These are phyloP conservation scores for Monilinia vaccinii-corymbosi DNA, from an alignment of 2,329 filamentous ascomycete species.

Conservation along the genomic window DNA sequence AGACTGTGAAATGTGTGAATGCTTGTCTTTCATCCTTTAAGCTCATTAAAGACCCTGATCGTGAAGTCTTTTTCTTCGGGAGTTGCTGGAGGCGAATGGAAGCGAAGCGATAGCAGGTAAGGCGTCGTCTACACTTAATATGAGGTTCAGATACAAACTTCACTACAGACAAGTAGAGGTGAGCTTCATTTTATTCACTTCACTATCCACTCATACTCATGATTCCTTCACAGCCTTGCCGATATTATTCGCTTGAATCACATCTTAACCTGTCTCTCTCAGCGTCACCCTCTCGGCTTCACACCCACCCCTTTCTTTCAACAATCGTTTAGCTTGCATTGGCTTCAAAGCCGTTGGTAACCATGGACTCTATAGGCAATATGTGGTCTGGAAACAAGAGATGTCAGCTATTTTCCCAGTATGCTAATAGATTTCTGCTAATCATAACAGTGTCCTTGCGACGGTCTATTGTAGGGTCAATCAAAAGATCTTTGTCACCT, in stretches of 20 bases:
- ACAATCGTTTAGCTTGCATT: neutral
- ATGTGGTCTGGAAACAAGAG: neutral
- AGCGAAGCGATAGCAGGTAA: neutral
- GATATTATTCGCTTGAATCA: neutral
- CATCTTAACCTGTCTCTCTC: neutral
- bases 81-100: neutral
- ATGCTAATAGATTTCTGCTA: neutral
- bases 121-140: neutral
- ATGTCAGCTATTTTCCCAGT: neutral
- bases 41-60: neutral
- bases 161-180: neutral
- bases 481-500: slow-evolving; percentile 3
- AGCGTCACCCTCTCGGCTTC: neutral
- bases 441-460: slow-evolving; percentile 2
- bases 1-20: neutral
- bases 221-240: neutral
- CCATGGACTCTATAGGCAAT: neutral
- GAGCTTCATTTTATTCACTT: neutral
- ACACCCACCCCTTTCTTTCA: neutral
- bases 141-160: neutral
- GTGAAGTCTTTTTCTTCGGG: neutral
- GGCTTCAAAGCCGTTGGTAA: neutral
- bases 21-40: neutral
- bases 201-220: neutral
- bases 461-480: slow-evolving; percentile 7